A percentile compares a stretch with the other conserved stretches of the same genome.
Evolutionary conservation across 306 rosid species (phyloP).

Genomic region (Castanea sativa): DNA sequence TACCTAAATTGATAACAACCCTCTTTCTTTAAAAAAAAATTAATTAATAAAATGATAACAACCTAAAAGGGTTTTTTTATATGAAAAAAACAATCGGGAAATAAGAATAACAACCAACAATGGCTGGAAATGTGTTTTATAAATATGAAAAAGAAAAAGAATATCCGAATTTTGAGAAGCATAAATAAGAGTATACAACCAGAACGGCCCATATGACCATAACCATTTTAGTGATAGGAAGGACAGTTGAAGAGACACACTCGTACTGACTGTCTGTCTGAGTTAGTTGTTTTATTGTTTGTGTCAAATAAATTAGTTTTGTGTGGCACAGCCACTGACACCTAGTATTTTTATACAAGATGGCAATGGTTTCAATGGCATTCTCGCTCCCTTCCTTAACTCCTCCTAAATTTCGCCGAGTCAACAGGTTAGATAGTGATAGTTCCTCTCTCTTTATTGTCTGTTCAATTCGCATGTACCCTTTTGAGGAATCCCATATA

Average conservation of each 20-base stretch:
- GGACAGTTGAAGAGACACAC: neutral
- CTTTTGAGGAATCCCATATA: neutral
- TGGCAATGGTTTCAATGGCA: conserved; percentile 53
- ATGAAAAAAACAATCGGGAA: too few relatives aligned
- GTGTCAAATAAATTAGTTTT: neutral
- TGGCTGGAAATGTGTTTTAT: too few relatives aligned
- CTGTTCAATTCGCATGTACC: neutral
- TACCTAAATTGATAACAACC: too few relatives aligned
- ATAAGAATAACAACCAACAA: too few relatives aligned
- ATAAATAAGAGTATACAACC: neutral
- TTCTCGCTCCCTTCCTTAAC: conserved; percentile 42
- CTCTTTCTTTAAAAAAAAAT: too few relatives aligned
- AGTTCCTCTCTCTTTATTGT: neutral
- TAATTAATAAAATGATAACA: too few relatives aligned
- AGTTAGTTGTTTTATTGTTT: neutral
- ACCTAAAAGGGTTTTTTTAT: too few relatives aligned
- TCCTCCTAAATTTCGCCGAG: conserved; percentile 39
- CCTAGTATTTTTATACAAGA: conserved; percentile 9
- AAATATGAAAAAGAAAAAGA: neutral
- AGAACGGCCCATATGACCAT: neutral
- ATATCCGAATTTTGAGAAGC: conserved; percentile 27
- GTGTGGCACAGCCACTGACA: neutral
- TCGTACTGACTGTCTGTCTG: too few relatives aligned
- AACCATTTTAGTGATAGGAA: neutral
- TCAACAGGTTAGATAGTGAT: conserved; percentile 37